phyloP scores from a whole-genome alignment of 352 stramenopile genomes.

The Pythium aquatile region DNA sequence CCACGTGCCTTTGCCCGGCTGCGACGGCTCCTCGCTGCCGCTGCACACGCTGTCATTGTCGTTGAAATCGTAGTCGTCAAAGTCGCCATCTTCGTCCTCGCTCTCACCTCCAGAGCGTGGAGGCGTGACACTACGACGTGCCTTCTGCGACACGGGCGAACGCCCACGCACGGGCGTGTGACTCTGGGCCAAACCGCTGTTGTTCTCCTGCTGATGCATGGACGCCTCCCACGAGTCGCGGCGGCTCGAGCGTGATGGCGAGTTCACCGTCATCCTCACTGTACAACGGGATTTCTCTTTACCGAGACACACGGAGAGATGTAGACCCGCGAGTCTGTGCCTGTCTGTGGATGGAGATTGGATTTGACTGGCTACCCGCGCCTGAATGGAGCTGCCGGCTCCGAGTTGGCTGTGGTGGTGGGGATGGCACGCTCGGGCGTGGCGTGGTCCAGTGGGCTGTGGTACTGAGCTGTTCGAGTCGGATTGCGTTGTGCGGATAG shows the following conservation, averaged over 20 bases:
- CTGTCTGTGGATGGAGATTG: neutral
- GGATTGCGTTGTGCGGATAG: neutral
- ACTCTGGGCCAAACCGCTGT: conserved; percentile 9
- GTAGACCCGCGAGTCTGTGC: neutral
- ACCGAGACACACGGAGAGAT: neutral
- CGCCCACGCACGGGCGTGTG: conserved; percentile 7
- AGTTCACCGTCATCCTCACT: conserved; percentile 7
- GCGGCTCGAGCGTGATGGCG: conserved; percentile 20
- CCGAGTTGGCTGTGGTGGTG: neutral
- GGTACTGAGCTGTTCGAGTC: neutral
- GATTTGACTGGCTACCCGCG: neutral
- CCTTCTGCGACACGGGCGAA: conserved; percentile 3
- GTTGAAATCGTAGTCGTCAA: conserved; percentile 10
- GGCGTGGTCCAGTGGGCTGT: neutral
- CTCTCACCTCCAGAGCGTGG: conserved; percentile 21
- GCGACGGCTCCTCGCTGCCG: conserved; percentile 22
- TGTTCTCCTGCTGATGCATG: neutral
- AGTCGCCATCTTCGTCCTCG: conserved; percentile 23
- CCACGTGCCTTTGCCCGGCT: conserved; percentile 46
- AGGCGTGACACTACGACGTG: conserved; percentile 4
- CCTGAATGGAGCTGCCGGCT: neutral
- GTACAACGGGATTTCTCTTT: conserved; percentile 1
- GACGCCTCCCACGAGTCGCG: conserved; percentile 20
- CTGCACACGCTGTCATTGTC: conserved; percentile 25
- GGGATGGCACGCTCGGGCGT: too few relatives aligned